Evolutionary conservation across 495 filamentous ascomycete genomes (phyloP), one percentile per base, ranked within the genome.

Genomic region (Penicillium samsonianum): DNA sequence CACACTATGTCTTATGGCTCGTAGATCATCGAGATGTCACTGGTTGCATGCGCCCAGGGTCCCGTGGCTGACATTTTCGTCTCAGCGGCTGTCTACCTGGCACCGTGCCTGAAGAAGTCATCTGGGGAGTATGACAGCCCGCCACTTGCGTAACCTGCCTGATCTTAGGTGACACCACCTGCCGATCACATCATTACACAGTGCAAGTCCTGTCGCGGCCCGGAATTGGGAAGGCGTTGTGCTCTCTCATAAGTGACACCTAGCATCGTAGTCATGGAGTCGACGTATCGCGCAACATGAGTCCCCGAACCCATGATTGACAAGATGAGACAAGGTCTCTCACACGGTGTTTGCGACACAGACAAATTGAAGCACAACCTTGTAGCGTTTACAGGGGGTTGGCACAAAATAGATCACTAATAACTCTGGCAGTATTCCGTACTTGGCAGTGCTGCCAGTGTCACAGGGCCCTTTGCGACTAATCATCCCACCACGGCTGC

Each of bases 401-500:
- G 22, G 35, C 30, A 42, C 20, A 57, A 16, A 51, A 50, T 54
- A 57, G 53, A 58, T 54, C 54, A 48, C 43, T 53, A 66, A 58
- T 62, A 35, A 44, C 59, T 50, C 14, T 46, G 16, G 44, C 16
- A 8, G 14, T 28, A 46, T 19, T 38, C 16, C n/a, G 9, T 37
- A 6, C 33, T 37, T 46, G 10, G 44, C 25, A 30, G 45, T 20
- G 45, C 16, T 10, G 25, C 11, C 10, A 20, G 60, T 63, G 44
- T 61, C 47, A 60, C 60, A 59, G 40, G 53, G 43, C 7, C 20
- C 35, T 20, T n/a, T 63, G 52, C 16, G 41, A 49, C 28, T 28
- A 50, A 63, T 60, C 55, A 51, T 42, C 42, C 55, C 65, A 53
- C 60, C 54, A 45, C 43, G 46, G 55, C 10, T 63, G 55, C 20